phyloP scores from a whole-genome alignment of 2,329 filamentous ascomycete genomes.

The Fusarium abutilonis region DNA sequence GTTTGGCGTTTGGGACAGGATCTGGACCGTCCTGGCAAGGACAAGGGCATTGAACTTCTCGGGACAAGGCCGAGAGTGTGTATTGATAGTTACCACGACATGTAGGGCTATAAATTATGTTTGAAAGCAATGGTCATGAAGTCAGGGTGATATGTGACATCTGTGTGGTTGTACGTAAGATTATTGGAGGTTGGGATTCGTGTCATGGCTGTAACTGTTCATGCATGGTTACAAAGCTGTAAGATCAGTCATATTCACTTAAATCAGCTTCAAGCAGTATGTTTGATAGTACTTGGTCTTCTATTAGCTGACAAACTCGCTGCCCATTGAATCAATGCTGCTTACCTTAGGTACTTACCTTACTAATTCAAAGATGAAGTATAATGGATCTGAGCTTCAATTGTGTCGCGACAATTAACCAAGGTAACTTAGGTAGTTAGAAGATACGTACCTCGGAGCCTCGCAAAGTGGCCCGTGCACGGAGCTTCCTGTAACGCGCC shows the following conservation, averaged over 20 bases:
- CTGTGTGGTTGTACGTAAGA: constrained; percentile 7
- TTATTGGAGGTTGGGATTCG: constrained; percentile 1
- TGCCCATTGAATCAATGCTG: no score
- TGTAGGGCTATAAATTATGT: constrained; percentile 7
- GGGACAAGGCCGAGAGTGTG: constrained; percentile 10
- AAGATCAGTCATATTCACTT: background rate
- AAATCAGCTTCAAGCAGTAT: background rate
- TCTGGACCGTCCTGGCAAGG: constrained; percentile 23
- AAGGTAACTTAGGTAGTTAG: no score
- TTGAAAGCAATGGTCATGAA: background rate
- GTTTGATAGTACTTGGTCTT: background rate
- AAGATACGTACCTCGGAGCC: constrained; percentile 14
- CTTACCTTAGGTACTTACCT: no score
- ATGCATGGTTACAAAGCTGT: background rate
- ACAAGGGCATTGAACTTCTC: constrained; percentile 17
- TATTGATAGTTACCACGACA: constrained; percentile 17
- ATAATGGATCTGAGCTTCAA: no score
- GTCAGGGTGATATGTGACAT: constrained; percentile 4
- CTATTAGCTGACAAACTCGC: no score
- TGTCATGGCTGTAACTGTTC: background rate
- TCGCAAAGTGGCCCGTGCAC: constrained; percentile 31
- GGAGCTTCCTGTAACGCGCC: constrained; percentile 38
- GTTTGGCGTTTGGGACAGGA: constrained; percentile 39
- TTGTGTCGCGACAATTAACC: background rate
- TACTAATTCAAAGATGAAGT: no score